Percentiles rank a stretch among this genome's conserved stretches.
phyloP scores from a whole-genome alignment of 805 yeast species.

The Dipodascopsis tothii region DNA sequence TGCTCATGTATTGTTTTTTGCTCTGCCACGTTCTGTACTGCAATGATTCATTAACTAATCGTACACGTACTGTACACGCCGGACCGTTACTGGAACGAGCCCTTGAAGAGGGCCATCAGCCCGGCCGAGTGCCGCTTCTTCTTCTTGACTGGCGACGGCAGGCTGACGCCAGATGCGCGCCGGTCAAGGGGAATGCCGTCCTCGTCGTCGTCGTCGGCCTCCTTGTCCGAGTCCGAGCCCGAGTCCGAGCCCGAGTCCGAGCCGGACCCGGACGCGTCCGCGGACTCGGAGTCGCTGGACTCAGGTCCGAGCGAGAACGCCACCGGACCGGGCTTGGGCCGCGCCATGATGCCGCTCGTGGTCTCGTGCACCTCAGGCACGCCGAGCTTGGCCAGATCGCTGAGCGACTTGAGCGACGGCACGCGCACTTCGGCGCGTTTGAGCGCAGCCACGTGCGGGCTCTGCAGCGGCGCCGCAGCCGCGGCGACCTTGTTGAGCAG shows the following conservation, averaged over 20 bases:
- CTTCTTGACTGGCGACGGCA: not conserved
- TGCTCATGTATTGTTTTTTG: too few relatives aligned
- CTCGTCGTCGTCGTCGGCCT: not conserved
- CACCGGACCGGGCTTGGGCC: not conserved
- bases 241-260: slow-evolving; percentile 1
- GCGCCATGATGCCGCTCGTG: slow-evolving; percentile 9
- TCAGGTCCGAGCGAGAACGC: not conserved
- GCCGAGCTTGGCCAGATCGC: slow-evolving; percentile 16
- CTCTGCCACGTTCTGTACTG: too few relatives aligned
- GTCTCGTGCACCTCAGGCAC: slow-evolving; percentile 21
- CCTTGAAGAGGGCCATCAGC: not conserved
- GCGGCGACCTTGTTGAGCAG: not conserved
- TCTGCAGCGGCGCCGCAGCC: not conserved
- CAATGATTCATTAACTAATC: too few relatives aligned
- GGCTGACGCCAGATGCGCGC: not conserved
- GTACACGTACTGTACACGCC: too few relatives aligned
- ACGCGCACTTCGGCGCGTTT: slow-evolving; percentile 6
- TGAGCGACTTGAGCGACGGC: slow-evolving; percentile 18
- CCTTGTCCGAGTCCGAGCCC: not conserved
- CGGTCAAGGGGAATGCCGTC: not conserved
- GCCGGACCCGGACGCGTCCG: not conserved
- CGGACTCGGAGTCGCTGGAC: not conserved
- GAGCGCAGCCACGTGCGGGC: not conserved
- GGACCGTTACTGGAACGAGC: too few relatives aligned
- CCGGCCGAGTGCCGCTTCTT: not conserved